Conservation (phyloP, 768 basidiomycete genomes). For the Amanita polypyramis region DNA sequence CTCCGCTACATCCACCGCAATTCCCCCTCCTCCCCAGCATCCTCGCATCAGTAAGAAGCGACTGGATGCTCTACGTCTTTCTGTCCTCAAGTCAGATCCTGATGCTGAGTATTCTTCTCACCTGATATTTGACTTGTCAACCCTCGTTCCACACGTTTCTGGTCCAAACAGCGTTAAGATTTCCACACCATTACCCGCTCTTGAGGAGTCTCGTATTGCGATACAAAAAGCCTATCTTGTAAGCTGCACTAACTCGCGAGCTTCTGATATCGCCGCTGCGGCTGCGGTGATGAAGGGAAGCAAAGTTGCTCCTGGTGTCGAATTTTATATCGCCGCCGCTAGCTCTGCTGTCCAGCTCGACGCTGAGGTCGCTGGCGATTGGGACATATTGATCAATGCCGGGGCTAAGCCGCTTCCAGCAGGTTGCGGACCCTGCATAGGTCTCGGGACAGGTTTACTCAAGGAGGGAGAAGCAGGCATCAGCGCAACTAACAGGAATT, state of each 20-base stretch:
- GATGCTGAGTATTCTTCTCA: slow-evolving; percentile 79
- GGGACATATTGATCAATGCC: slow-evolving; percentile 76
- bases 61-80: slow-evolving; percentile 50
- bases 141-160: slow-evolving; percentile 90
- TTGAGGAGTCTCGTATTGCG: slow-evolving; percentile 60
- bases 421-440: slow-evolving; percentile 97
- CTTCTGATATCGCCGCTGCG: slow-evolving; percentile 88
- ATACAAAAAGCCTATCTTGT: slow-evolving; percentile 99
- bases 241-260: slow-evolving; percentile 95
- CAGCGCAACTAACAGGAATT: slow-evolving; percentile 97
- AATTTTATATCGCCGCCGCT: slow-evolving; percentile 97
- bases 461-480: slow-evolving; percentile 95
- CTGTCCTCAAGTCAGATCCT: slow-evolving; percentile 55
- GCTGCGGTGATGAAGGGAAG: slow-evolving; percentile 81
- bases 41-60: slow-evolving; percentile 75
- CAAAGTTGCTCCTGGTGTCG: slow-evolving; percentile 78
- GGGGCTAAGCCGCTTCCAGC: slow-evolving; percentile 92
- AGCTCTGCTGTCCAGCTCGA: slow-evolving; percentile 88
- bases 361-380: slow-evolving; percentile 76
- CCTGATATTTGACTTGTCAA: slow-evolving; percentile 84
- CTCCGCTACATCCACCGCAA: slow-evolving; percentile 33
- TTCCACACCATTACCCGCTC: slow-evolving; percentile 83
- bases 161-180: slow-evolving; percentile 98
- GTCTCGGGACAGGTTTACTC: slow-evolving; percentile 83
- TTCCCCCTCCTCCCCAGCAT: slow-evolving; percentile 69